A percentile compares a stretch with the other conserved stretches of the same genome.
Conservation (phyloP, 148 eudicot genomes). For the Gaultheria prostrata region DNA sequence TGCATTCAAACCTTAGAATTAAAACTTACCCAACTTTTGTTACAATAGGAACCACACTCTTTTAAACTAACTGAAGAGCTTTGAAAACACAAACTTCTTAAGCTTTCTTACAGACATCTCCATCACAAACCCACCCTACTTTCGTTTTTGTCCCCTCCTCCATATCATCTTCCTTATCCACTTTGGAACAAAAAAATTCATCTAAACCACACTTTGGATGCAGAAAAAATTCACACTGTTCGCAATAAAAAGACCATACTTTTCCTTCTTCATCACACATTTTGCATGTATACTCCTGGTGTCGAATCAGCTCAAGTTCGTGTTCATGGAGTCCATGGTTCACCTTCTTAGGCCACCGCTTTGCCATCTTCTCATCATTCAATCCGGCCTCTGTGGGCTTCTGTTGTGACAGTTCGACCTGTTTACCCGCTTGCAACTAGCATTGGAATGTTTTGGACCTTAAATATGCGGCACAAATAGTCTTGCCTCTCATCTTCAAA, state of each 20-base stretch:
- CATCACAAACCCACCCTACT: conserved; percentile 60
- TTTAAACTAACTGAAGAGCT: background rate
- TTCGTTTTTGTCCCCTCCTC: conserved; percentile 12
- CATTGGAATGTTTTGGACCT: conserved; percentile 44
- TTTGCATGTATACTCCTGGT: conserved; percentile 6
- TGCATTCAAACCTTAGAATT: background rate
- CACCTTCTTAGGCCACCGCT: conserved; percentile 28
- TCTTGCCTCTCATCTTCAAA: conserved; percentile 37
- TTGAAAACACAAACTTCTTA: background rate
- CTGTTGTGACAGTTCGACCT: conserved; percentile 45
- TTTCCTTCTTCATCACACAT: conserved; percentile 19
- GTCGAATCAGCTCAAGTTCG: conserved; percentile 15
- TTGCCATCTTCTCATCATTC: conserved; percentile 33
- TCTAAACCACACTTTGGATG: conserved; percentile 16
- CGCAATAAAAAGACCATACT: conserved; percentile 15
- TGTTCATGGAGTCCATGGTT: conserved; percentile 34
- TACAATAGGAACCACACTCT: background rate
- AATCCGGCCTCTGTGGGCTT: conserved; percentile 41
- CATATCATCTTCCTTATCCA: conserved; percentile 23
- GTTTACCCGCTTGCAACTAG: conserved; percentile 46
- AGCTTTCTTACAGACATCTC: conserved; percentile 47
- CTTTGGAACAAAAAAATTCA: conserved; percentile 1
- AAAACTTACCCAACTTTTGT: background rate
- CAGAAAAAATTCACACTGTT: conserved; percentile 21
- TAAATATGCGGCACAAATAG: conserved; percentile 35